These are phyloP conservation scores for Talaromyces sp. DNA, from an alignment of 2,329 filamentous ascomycete species.

Conservation along the genomic window DNA sequence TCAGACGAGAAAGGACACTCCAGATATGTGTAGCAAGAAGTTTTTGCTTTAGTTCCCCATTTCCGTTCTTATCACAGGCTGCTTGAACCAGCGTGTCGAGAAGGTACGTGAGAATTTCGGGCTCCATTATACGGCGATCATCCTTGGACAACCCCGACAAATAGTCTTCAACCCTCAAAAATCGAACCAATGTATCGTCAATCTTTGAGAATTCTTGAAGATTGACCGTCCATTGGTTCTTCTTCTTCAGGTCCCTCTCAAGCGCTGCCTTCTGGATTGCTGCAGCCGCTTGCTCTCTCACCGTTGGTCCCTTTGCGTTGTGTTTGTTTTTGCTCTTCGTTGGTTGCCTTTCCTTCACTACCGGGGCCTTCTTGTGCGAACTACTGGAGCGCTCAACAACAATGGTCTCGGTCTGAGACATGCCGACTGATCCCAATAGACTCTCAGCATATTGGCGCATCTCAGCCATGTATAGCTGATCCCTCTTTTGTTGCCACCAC, in stretches of 20 bases:
- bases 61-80: not conserved
- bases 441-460: conserved; percentile 9
- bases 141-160: conserved; percentile 2
- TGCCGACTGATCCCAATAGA: conserved; percentile 2
- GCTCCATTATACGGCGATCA: not conserved
- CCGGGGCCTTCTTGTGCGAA: not conserved
- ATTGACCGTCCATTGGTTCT: not conserved
- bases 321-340: not conserved
- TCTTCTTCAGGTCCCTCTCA: not conserved
- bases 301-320: not conserved
- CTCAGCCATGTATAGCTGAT: conserved; percentile 9
- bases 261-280: not conserved
- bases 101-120: not conserved
- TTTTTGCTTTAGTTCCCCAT: not conserved
- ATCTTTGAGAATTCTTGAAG: not conserved
- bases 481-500: conserved; percentile 1
- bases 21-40: not conserved
- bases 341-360: not conserved
- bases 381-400: not conserved
- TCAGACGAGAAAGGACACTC: conserved; percentile 2
- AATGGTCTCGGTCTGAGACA: conserved; percentile 5
- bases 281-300: conserved; percentile 6
- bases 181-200: not conserved
- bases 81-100: not conserved
- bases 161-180: not conserved